Conservation (phyloP, 441 rosid genomes). For the Gossypium davidsonii region DNA sequence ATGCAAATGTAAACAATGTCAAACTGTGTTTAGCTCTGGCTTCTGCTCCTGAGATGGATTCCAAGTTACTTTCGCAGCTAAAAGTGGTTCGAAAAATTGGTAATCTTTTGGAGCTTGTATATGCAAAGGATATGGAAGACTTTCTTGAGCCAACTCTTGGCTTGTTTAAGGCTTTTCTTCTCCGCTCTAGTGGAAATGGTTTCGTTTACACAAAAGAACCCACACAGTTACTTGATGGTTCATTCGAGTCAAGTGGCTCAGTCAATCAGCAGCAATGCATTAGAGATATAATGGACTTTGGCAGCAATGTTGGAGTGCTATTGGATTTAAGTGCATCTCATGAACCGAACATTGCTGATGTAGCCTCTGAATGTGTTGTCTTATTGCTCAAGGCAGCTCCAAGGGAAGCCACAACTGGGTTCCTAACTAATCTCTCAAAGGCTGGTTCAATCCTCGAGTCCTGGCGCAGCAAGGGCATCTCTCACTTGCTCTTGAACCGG, state of each 20-base stretch:
- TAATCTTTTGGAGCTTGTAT: conserved; percentile 76
- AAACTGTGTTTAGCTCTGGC: conserved; percentile 84
- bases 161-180: conserved; percentile 74
- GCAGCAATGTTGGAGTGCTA: conserved; percentile 61
- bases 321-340: conserved; percentile 45
- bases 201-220: conserved; percentile 46
- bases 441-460: conserved; percentile 58
- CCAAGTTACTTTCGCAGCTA: conserved; percentile 73
- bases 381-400: conserved; percentile 77
- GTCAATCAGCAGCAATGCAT: conserved; percentile 53
- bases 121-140: conserved; percentile 88
- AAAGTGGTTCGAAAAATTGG: conserved; percentile 83
- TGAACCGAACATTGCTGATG: conserved; percentile 47
- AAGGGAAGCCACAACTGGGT: conserved; percentile 83
- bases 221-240: conserved; percentile 50
- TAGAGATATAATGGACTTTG: conserved; percentile 70
- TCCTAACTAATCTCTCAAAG: conserved; percentile 75
- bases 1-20: conserved; percentile 84
- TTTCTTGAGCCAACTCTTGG: conserved; percentile 85
- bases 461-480: conserved; percentile 35
- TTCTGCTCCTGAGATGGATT: conserved; percentile 94
- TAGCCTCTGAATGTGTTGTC: conserved; percentile 79
- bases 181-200: conserved; percentile 52
- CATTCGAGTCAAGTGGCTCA: conserved; percentile 31
- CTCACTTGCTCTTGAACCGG: conserved; percentile 51